Evolutionary conservation across 2,329 filamentous ascomycete species (phyloP).

Genomic region (Ophiocordyceps polyrhachis-furcata): DNA sequence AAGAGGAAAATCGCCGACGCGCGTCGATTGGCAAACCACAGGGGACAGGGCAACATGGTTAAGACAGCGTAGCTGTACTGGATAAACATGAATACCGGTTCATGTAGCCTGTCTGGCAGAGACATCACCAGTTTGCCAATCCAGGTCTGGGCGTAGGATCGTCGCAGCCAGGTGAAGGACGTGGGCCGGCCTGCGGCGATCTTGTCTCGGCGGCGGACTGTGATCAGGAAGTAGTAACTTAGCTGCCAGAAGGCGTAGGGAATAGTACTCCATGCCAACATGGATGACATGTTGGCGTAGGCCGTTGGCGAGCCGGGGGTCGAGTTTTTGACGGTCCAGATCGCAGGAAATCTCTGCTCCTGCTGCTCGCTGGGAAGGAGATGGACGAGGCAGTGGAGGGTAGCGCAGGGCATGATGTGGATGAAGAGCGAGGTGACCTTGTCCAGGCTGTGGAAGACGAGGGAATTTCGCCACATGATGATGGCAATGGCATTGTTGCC

Average conservation of each 20-base stretch:
- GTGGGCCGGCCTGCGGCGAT: slow-evolving; percentile 91
- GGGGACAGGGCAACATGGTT: slow-evolving; percentile 83
- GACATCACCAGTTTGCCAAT: slow-evolving; percentile 72
- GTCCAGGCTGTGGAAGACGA: slow-evolving; percentile 97
- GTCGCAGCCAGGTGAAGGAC: slow-evolving; percentile 91
- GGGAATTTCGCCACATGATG: slow-evolving; percentile 96
- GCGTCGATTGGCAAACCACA: slow-evolving; percentile 86
- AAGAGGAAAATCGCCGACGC: slow-evolving; percentile 61
- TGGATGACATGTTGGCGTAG: slow-evolving; percentile 57
- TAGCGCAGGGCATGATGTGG: slow-evolving; percentile 95
- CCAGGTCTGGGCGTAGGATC: slow-evolving; percentile 76
- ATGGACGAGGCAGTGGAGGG: slow-evolving; percentile 83
- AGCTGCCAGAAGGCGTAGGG: slow-evolving; percentile 91
- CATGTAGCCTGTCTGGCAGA: slow-evolving; percentile 59
- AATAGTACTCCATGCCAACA: slow-evolving; percentile 87
- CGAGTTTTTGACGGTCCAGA: slow-evolving; percentile 59
- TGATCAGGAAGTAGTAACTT: slow-evolving; percentile 85
- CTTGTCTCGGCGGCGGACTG: slow-evolving; percentile 81
- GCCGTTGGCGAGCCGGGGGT: slow-evolving; percentile 55
- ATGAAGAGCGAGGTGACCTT: slow-evolving; percentile 98
- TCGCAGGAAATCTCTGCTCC: slow-evolving; percentile 57
- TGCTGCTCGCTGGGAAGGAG: slow-evolving; percentile 50
- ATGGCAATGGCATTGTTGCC: slow-evolving; percentile 97
- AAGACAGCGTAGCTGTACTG: slow-evolving; percentile 81
- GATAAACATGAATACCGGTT: slow-evolving; percentile 86